Base-by-base conservation (phyloP, 257 asterid genomes). In the Jacaranda mimosifolia region DNA sequence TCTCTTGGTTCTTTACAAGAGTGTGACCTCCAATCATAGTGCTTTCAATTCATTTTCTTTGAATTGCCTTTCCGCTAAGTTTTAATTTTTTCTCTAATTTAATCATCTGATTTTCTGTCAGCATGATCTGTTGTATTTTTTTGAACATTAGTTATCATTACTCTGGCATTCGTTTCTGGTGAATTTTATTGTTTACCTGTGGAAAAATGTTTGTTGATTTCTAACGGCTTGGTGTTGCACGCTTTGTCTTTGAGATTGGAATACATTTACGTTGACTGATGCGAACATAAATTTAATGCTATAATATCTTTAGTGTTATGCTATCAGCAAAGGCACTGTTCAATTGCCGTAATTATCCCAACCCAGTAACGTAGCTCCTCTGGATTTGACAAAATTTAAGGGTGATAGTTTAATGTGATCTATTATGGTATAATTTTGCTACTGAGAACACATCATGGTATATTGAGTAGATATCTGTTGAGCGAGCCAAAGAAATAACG, bases 21-120 rank as follows among this genome's bases (percentile, higher is more conserved):
- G 49, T 79, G 69, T 63, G 35, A 42, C 40, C 14, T 64, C 48
- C 51, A 48, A 6, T 42, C 57, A 8, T 55, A 7, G 74, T 55
- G 43, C 68, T 75, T 48, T 72, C 57, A 55, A 19, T 51, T 52
- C 9, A 9, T 32, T 52, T n/a, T 38, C 39, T 7, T 6, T 53
- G 9, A 13, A 39, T 48, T 45, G 63, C 35, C 45, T 75, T 15
- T 36, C 26, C 57, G 38, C 18, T 38, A 60, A 32, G 14, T 70
- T 6, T 68, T 76, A 43, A n/a, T 57, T 11, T 74, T 42, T 11
- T 52, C 40, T 45, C 59, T 59, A 43, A 26, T 32, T 32, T 40
- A 36, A 12, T n/a, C 58, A 9, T 70, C 46, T 21, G 13, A 14
- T 59, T 15, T 60, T 52, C 48, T 42, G n/a, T 62, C n/a, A 40